Evolutionary conservation across 1,139 yeast genomes (phyloP).

Genomic region (Magnusiomyces magnusii): DNA sequence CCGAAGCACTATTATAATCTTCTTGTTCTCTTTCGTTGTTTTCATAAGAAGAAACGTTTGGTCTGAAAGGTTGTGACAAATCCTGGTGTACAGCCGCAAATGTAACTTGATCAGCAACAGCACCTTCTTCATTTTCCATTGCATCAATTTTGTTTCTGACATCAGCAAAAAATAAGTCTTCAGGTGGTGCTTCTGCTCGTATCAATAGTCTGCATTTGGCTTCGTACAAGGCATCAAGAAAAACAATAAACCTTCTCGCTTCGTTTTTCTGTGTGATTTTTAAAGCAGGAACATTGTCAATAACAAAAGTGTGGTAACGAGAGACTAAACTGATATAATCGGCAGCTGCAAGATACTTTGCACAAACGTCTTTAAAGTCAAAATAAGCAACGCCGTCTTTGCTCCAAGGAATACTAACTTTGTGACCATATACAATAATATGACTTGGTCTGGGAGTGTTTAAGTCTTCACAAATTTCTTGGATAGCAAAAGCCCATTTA

Average conservation of each 20-base stretch:
- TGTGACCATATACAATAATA: conserved; percentile 51
- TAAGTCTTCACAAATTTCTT: conserved; percentile 22
- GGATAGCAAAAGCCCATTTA: conserved; percentile 36
- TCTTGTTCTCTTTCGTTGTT: conserved; percentile 35
- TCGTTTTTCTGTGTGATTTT: conserved; percentile 55
- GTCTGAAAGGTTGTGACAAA: conserved; percentile 56
- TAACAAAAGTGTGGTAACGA: conserved; percentile 45
- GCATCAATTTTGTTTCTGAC: conserved; percentile 22
- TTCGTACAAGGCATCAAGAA: conserved; percentile 63
- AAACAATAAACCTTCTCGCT: conserved; percentile 58
- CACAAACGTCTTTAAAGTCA: conserved; percentile 51
- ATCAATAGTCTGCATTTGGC: conserved; percentile 52
- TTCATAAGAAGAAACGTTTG: conserved; percentile 58
- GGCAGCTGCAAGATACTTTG: conserved; percentile 52
- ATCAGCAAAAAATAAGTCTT: conserved; percentile 52
- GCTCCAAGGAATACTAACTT: conserved; percentile 42
- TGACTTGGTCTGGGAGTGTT: conserved; percentile 27
- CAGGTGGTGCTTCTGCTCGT: conserved; percentile 44
- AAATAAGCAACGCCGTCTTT: conserved; percentile 42
- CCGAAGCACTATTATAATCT: conserved; percentile 8
- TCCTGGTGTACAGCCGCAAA: conserved; percentile 57
- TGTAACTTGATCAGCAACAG: conserved; percentile 57
- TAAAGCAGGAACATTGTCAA: conserved; percentile 57
- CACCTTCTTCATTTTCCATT: conserved; percentile 14
- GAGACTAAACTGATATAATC: conserved; percentile 66